Conservation (phyloP, 305 asterid species). For the Caryopteris hybrid region DNA sequence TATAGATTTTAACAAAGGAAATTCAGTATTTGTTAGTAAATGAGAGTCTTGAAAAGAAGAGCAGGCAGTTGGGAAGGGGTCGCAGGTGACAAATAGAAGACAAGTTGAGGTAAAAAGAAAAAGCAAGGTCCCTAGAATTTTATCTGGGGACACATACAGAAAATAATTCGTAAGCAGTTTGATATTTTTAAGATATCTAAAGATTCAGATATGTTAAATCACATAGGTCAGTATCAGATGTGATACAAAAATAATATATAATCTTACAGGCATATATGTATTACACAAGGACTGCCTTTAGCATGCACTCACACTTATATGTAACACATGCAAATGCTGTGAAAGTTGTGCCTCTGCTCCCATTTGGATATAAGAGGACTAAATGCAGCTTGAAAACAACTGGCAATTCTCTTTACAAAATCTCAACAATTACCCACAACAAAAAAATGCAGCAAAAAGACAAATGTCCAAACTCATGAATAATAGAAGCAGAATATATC, state of each 20-base stretch:
- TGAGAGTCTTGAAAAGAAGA: constrained; percentile 6
- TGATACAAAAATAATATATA: not conserved
- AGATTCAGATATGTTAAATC: not conserved
- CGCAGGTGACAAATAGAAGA: not conserved
- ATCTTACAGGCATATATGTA: not conserved
- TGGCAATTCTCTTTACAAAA: not conserved
- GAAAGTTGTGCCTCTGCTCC: not conserved
- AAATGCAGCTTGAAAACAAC: constrained; percentile 1
- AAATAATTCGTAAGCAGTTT: not conserved
- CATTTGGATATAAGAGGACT: not conserved
- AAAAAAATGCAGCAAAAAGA: not conserved
- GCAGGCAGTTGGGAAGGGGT: not conserved
- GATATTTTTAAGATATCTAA: not conserved
- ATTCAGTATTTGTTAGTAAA: not conserved
- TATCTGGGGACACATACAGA: not conserved
- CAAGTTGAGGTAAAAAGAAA: not conserved
- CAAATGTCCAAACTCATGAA: constrained; percentile 4
- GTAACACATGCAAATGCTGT: constrained; percentile 1
- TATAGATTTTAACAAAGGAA: constrained; percentile 9
- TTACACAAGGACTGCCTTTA: not conserved
- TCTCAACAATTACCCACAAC: not conserved
- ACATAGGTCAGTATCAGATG: not conserved
- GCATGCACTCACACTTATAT: not conserved
- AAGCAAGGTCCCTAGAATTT: not conserved
- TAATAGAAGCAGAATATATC: constrained; percentile 1